Evolutionary conservation across 805 yeast species (phyloP), one percentile per base, ranked within the genome.

Genomic region (Candida oleophila): DNA sequence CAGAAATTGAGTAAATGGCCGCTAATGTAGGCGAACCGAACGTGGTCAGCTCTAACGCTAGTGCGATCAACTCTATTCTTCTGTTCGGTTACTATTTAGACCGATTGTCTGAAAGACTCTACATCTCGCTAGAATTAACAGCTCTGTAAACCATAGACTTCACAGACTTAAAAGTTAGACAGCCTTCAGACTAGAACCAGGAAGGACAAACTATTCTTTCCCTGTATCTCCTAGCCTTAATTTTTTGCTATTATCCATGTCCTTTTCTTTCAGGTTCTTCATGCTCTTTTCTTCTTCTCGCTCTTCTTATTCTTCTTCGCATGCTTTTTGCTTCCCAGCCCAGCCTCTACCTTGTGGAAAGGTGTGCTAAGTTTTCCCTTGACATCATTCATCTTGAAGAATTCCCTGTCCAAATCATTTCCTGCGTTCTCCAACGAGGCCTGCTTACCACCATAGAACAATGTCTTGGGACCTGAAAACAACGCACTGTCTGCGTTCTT

Each of bases 361-460:
- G 98, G 96, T 4, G 77, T 71, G 37, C 74, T 72, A 50, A 85
- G 60, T 45, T 77, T 80, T 2, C 96, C 96, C 50, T 75, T 74
- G 3, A 84, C 81, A 14, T 66, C 69, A 48, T 76, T 77, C 83
- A 84, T 80, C 46, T 78, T 75, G 74, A 92, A 92, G 60, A 92
- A 92, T 48, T 89, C 96, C 33, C 80, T 74, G 64, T 92, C 97
- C 53, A 92, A 72, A 55, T 89, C 94, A 37, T 81, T 88, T 32
- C 92, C 89, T 4, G 89, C 86, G 60, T 85, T 83, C 54, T 78
- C 80, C 51, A 86, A 73, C 2, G 89, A 88, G 11, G 94, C 92
- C 60, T 87, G 90, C 53, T 80, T 83, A 66, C 94, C 94, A 69
- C 94, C 92, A 56, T 87, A 85, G 47, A 78, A 81, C 15, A 72